Evolutionary conservation across 768 basidiomycete species (phyloP).

Genomic region (Clavulina sp.): DNA sequence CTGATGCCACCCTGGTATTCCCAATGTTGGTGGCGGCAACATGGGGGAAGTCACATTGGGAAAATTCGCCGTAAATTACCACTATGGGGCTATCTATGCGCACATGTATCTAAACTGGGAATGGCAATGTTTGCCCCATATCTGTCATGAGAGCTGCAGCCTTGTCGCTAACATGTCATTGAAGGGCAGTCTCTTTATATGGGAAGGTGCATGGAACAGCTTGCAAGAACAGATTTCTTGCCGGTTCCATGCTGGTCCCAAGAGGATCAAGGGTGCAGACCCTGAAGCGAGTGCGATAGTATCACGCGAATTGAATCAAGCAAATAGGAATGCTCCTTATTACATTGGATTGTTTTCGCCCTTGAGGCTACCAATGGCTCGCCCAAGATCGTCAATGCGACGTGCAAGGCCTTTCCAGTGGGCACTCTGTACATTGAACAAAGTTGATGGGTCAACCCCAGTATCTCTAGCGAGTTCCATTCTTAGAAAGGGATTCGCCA

Average conservation of each 20-base stretch:
- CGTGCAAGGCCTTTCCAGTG: conserved; percentile 51
- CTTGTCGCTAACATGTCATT: conserved; percentile 70
- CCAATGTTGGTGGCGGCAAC: conserved; percentile 29
- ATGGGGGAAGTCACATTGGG: conserved; percentile 27
- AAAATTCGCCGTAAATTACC: too few species aligned
- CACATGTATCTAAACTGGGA: neutral
- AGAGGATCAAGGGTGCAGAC: too few species aligned
- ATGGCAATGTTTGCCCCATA: conserved; percentile 48
- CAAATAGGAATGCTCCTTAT: too few species aligned
- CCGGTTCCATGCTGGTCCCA: too few species aligned
- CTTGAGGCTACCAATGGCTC: conserved; percentile 26
- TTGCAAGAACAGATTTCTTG: too few species aligned
- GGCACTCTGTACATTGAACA: conserved; percentile 28
- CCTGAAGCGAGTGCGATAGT: too few species aligned
- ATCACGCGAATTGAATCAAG: too few species aligned
- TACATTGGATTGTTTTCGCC: too few species aligned
- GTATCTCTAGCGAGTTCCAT: conserved; percentile 34
- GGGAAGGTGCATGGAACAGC: neutral
- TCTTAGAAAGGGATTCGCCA: conserved; percentile 75
- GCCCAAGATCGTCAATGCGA: conserved; percentile 59
- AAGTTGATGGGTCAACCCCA: conserved; percentile 31
- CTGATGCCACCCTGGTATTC: conserved; percentile 31
- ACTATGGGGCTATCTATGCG: neutral
- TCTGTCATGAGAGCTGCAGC: conserved; percentile 69
- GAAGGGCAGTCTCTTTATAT: conserved; percentile 30